Evolutionary conservation across 2,329 filamentous ascomycete species (phyloP).

Genomic region (Fusarium graminum): DNA sequence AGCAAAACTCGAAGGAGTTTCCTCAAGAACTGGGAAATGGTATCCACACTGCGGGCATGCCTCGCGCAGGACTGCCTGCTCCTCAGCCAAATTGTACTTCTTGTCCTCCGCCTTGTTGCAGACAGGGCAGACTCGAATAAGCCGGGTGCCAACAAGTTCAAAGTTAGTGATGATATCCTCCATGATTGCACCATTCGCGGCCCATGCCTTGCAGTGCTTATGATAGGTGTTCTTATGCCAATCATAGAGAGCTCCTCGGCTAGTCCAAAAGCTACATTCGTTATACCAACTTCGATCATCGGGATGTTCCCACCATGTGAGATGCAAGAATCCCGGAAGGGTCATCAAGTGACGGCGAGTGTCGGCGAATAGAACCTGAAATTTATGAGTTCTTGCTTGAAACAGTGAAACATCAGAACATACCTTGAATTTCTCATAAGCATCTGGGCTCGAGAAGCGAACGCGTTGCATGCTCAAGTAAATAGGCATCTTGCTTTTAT

Average conservation of each 20-base stretch:
- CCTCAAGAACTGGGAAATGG: conserved; percentile 37
- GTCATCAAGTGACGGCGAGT: conserved; percentile 34
- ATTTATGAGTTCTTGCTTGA: background rate
- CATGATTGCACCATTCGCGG: conserved; percentile 36
- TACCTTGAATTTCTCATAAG: conserved; percentile 41
- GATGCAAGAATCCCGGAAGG: conserved; percentile 15
- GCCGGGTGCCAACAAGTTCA: conserved; percentile 30
- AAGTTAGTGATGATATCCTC: conserved; percentile 42
- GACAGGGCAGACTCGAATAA: conserved; percentile 32
- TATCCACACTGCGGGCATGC: conserved; percentile 35
- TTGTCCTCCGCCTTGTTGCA: conserved; percentile 34
- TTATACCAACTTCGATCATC: conserved; percentile 33
- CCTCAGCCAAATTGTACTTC: conserved; percentile 38
- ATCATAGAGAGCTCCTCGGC: conserved; percentile 26
- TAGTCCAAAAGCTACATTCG: conserved; percentile 40
- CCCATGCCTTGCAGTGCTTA: conserved; percentile 37
- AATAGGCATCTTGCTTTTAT: conserved; percentile 26
- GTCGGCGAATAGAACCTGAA: conserved; percentile 29
- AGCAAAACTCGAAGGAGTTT: conserved; percentile 31
- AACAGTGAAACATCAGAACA: background rate
- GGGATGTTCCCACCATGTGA: conserved; percentile 33
- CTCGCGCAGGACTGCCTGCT: conserved; percentile 35
- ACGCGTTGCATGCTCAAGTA: conserved; percentile 37
- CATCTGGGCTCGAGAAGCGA: conserved; percentile 41
- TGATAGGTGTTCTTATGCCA: conserved; percentile 40